Evolutionary conservation across 1,284 basidiomycete species (phyloP).

Genomic region (Cryptococcus floricola): DNA sequence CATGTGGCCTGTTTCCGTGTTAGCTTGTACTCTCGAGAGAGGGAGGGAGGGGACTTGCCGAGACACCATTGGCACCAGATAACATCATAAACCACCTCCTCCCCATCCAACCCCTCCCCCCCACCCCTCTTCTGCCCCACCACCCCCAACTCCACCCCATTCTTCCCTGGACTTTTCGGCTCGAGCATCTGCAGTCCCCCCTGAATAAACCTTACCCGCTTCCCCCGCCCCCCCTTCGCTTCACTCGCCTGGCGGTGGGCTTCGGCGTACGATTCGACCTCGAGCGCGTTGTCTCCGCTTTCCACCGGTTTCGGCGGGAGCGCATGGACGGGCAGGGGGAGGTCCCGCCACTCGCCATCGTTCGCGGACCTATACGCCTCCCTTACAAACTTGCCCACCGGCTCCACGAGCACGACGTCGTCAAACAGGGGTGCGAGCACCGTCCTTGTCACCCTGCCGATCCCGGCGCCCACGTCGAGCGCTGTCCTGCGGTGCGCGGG

Average conservation of each 20-base stretch:
- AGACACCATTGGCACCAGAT: constrained; percentile 96
- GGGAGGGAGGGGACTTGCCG: constrained; percentile 48
- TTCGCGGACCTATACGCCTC: constrained; percentile 60
- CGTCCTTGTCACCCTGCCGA: constrained; percentile 81
- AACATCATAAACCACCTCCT: constrained; percentile 42
- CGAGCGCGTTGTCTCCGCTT: neutral
- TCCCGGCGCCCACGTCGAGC: constrained; percentile 80
- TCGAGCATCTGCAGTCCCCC: constrained; percentile 74
- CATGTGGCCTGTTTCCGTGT: constrained; percentile 57
- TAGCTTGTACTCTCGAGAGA: neutral
- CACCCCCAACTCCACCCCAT: constrained; percentile 32
- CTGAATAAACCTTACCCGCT: constrained; percentile 75
- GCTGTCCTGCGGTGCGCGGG: constrained; percentile 56
- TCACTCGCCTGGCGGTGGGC: constrained; percentile 45
- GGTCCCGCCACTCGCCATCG: constrained; percentile 61
- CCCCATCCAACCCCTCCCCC: constrained; percentile 22
- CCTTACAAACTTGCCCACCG: constrained; percentile 69
- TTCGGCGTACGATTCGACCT: constrained; percentile 28
- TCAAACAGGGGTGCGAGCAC: constrained; percentile 78
- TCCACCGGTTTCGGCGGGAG: neutral
- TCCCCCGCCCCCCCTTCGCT: constrained; percentile 52
- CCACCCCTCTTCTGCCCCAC: constrained; percentile 33
- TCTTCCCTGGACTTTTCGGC: constrained; percentile 54
- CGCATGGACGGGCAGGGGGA: constrained; percentile 14
- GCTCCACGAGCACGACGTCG: constrained; percentile 83